A percentile compares a stretch with the other conserved stretches of the same genome.
These are phyloP conservation scores for Pogostemon cablin DNA, from an alignment of 257 asterid genomes.

Conservation along the genomic window DNA sequence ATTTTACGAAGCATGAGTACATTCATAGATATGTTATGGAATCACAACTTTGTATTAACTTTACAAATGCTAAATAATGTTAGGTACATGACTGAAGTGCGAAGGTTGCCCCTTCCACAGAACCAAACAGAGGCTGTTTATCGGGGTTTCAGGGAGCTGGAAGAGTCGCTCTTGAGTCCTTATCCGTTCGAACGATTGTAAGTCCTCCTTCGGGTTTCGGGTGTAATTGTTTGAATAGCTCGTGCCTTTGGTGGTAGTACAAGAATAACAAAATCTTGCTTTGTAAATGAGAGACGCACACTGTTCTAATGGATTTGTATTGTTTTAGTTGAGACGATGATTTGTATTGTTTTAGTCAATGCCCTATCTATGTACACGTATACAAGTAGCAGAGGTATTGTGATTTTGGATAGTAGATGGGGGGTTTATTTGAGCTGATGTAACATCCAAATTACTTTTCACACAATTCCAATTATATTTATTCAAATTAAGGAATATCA, in stretches of 20 bases:
- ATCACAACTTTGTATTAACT: not conserved
- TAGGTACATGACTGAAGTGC: conserved; percentile 94
- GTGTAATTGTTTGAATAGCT: conserved; percentile 32
- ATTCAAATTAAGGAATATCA: no score
- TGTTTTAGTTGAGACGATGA: not conserved
- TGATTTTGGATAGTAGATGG: no score
- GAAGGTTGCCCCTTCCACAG: conserved; percentile 80
- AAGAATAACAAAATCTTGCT: conserved; percentile 11
- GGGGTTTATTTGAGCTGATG: no score
- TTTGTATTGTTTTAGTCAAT: no score
- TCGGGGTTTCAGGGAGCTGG: conserved; percentile 84
- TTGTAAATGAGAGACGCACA: conserved; percentile 29
- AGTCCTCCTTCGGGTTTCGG: conserved; percentile 29
- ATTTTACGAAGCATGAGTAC: not conserved
- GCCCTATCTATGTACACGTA: no score
- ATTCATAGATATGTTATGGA: no score
- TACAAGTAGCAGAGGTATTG: no score
- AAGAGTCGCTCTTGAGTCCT: conserved; percentile 76
- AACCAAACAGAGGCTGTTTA: conserved; percentile 79
- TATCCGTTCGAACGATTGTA: conserved; percentile 55
- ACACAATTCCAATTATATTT: no score
- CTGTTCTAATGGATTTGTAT: conserved; percentile 23
- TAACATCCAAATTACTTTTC: no score
- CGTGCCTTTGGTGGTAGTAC: conserved; percentile 32
- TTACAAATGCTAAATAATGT: not conserved